A percentile compares a stretch with the other conserved stretches of the same genome.
Conservation (phyloP, 768 basidiomycete genomes). For the Tulasnella sp. region DNA sequence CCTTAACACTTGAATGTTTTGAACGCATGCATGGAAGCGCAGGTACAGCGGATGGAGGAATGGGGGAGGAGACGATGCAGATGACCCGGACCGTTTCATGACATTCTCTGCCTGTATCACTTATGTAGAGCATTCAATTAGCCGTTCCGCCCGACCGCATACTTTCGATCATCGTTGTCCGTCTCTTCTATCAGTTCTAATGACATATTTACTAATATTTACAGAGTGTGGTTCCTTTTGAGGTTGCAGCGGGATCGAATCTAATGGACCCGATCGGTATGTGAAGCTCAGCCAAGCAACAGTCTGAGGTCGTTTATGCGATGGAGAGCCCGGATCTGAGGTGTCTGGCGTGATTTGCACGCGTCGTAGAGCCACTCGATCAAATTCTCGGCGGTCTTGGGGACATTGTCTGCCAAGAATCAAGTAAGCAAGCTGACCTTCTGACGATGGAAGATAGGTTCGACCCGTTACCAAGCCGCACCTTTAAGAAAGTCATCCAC, state of each 20-base stretch:
- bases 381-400: not conserved
- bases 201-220: too few species aligned
- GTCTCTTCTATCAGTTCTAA: too few species aligned
- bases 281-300: not conserved
- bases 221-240: too few species aligned
- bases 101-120: too few species aligned
- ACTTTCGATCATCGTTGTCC: too few species aligned
- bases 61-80: not conserved
- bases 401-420: not conserved
- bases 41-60: not conserved
- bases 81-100: constrained; percentile 1
- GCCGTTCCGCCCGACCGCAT: too few species aligned
- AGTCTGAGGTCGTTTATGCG: not conserved
- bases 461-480: not conserved
- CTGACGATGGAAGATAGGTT: not conserved
- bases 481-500: not conserved
- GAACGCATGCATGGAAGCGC: constrained; percentile 1
- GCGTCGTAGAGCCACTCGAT: not conserved
- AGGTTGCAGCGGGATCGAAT: constrained; percentile 44
- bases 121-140: too few species aligned
- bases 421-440: not conserved
- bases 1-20: constrained; percentile 36
- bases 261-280: too few species aligned
- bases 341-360: not conserved
- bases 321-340: not conserved